Conservation (phyloP, 2,329 filamentous ascomycete genomes). For the Parastagonospora nodorum region DNA sequence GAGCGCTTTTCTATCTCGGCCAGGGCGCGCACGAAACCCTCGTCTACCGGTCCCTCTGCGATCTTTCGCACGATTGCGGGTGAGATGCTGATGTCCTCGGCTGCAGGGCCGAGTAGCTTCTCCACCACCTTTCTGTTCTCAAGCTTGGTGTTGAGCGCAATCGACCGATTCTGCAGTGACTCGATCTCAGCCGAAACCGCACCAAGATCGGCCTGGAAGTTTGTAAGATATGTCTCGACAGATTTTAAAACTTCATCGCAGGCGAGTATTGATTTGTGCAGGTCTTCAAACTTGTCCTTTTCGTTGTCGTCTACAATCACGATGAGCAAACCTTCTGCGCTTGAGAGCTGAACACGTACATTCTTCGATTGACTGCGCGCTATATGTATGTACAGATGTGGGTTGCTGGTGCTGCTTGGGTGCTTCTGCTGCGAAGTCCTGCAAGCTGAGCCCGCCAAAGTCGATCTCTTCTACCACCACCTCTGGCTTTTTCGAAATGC, state of each 20-base stretch:
- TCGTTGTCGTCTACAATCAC: slow-evolving; percentile 70
- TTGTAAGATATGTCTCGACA: slow-evolving; percentile 88
- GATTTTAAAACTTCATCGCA: slow-evolving; percentile 94
- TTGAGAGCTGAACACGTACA: slow-evolving; percentile 60
- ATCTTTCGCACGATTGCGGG: slow-evolving; percentile 84
- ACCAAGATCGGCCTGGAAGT: slow-evolving; percentile 91
- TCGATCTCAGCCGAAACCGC: slow-evolving; percentile 95
- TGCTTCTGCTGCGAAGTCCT: slow-evolving; percentile 64
- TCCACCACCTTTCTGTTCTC: slow-evolving; percentile 91
- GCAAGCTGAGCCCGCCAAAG: slow-evolving; percentile 77
- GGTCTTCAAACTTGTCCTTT: slow-evolving; percentile 82
- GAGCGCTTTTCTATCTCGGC: slow-evolving; percentile 82
- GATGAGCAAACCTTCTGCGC: slow-evolving; percentile 29
- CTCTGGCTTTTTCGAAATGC: slow-evolving; percentile 50
- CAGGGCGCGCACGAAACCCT: slow-evolving; percentile 82
- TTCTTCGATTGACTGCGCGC: slow-evolving; percentile 69
- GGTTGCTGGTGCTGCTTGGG: slow-evolving; percentile 36
- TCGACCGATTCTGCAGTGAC: slow-evolving; percentile 83
- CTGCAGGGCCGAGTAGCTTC: slow-evolving; percentile 81
- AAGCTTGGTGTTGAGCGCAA: slow-evolving; percentile 79
- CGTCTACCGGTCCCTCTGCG: slow-evolving; percentile 85
- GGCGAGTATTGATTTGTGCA: slow-evolving; percentile 84
- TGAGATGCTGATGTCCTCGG: slow-evolving; percentile 89
- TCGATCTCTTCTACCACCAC: slow-evolving; percentile 70
- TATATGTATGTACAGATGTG: slow-evolving; percentile 55